phyloP scores from a whole-genome alignment of 257 asterid species.

The Solanum rostratum region DNA sequence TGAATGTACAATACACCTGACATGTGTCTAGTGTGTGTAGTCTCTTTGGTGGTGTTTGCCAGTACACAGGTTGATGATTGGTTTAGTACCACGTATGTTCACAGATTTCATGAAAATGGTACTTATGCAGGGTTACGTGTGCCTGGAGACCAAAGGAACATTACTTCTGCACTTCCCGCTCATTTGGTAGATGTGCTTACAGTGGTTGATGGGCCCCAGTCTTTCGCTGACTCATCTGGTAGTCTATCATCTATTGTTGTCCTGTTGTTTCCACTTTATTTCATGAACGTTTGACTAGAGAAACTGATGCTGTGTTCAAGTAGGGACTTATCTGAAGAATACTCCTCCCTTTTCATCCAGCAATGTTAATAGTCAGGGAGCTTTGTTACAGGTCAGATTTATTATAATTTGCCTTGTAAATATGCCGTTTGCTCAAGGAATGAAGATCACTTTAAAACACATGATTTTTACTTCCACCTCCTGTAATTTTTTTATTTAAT shows the following conservation, averaged over 20 bases:
- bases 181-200: slow-evolving; percentile 74
- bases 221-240: slow-evolving; percentile 76
- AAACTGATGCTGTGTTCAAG: slow-evolving; percentile 5
- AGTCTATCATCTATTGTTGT: background rate
- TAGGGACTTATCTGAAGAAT: slow-evolving; percentile 75
- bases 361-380: slow-evolving; percentile 50
- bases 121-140: slow-evolving; percentile 53
- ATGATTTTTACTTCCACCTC: background rate
- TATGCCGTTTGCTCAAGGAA: background rate
- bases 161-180: slow-evolving; percentile 69
- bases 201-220: slow-evolving; percentile 38
- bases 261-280: background rate
- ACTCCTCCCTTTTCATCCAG: slow-evolving; percentile 77
- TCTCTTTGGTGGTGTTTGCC: background rate
- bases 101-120: background rate
- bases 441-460: background rate
- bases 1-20: background rate
- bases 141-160: slow-evolving; percentile 80
- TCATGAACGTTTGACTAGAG: background rate
- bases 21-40: background rate
- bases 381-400: slow-evolving; percentile 52
- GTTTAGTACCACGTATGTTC: background rate
- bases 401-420: slow-evolving; percentile 5
- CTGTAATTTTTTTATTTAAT: background rate
- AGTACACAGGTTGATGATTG: background rate